These are phyloP conservation scores for Curvularia eragrostidis DNA, from an alignment of 2,329 filamentous ascomycete genomes.

Conservation along the genomic window DNA sequence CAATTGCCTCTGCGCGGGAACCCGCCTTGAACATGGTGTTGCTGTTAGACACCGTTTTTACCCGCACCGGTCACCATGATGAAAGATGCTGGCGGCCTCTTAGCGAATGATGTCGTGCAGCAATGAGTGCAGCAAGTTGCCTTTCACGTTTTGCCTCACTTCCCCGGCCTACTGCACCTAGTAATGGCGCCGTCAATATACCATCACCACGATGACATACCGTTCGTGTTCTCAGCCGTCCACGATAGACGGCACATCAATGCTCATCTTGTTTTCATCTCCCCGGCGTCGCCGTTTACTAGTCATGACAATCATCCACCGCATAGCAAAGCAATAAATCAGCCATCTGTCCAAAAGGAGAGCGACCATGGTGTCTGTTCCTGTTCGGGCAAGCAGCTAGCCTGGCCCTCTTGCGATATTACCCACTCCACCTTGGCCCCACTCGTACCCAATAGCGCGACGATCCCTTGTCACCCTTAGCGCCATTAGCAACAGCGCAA, in stretches of 20 bases:
- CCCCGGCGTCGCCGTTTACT: background rate
- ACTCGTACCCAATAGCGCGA: background rate
- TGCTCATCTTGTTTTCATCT: background rate
- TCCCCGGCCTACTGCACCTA: background rate
- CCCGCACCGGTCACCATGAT: background rate
- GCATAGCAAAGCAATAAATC: background rate
- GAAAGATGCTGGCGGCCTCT: background rate
- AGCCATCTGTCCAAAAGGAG: background rate
- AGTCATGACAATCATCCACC: background rate
- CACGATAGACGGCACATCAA: too few species aligned
- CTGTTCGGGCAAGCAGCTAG: background rate
- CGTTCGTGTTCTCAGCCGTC: background rate
- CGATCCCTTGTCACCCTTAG: background rate
- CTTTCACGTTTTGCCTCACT: background rate
- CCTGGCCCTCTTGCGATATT: background rate
- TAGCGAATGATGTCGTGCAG: background rate
- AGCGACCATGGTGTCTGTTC: background rate
- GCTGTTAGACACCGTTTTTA: constrained; percentile 1
- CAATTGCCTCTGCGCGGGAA: background rate
- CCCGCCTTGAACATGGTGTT: background rate
- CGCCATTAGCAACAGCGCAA: too few species aligned
- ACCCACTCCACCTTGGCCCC: background rate
- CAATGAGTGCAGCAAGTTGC: background rate
- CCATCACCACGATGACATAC: background rate
- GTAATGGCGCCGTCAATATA: background rate